These are phyloP conservation scores for Porphyra umbilicalis DNA, from an alignment of 31 red algal species.

Conservation along the genomic window DNA sequence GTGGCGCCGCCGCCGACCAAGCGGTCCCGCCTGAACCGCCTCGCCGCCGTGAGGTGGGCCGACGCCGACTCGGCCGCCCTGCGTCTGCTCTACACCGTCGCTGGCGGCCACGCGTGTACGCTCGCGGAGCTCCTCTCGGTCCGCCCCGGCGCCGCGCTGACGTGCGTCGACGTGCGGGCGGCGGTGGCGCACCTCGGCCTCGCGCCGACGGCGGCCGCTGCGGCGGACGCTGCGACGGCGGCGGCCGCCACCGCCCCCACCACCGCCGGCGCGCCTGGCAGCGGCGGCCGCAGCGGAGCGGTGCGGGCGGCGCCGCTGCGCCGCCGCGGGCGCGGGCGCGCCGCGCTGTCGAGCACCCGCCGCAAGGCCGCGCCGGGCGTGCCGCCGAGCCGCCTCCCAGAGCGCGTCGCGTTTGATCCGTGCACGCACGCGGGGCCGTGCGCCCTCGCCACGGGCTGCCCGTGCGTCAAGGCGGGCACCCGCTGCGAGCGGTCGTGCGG, in stretches of 20 bases:
- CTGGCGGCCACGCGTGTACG: not conserved
- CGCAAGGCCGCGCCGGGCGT: not conserved
- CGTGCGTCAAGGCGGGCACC: not conserved
- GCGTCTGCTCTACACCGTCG: not conserved
- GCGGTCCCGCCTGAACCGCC: too few relatives aligned
- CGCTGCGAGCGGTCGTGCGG: not conserved
- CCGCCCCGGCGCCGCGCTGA: not conserved
- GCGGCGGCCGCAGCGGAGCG: too few relatives aligned
- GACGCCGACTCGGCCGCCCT: not conserved
- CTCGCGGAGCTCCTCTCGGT: not conserved
- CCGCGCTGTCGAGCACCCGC: not conserved
- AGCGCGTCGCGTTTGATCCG: not conserved
- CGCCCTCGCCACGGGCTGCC: not conserved
- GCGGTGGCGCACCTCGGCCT: not conserved
- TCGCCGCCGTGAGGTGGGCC: too few relatives aligned
- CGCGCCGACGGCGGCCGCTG: not conserved
- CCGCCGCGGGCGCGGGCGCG: not conserved
- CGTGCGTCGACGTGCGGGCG: not conserved
- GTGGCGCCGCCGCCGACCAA: not conserved
- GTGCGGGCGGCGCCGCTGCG: not conserved
- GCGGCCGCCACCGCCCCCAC: not conserved
- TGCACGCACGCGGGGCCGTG: not conserved
- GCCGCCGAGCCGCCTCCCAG: not conserved
- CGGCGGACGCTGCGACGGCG: not conserved
- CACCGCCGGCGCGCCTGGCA: too few relatives aligned